Base-by-base conservation (phyloP, 2,329 filamentous ascomycete species). In the Neonectria punicea region DNA sequence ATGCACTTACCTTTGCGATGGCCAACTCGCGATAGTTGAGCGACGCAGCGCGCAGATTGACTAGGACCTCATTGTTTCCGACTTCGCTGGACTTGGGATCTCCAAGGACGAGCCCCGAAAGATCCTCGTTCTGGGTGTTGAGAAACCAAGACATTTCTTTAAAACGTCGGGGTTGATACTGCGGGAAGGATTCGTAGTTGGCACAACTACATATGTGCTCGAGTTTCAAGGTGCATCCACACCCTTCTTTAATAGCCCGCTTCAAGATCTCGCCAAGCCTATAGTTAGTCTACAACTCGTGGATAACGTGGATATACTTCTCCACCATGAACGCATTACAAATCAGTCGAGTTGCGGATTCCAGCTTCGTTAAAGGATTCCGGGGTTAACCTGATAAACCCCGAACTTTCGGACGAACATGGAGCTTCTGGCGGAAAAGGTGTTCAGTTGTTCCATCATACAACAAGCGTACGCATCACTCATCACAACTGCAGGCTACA, bases 51-150 rank as follows among this genome's bases (percentile, higher is more conserved):
- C 82, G 73, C 2, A 86, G 79, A 74, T 88, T 87, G 69, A 91
- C 86, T 5, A 91, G 79, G 5, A 90, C 87, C 53, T 90, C 87
- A 54, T 85, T 43, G 39, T 43, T n/a, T 8, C 39, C n/a, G n/a
- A 43, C 16, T 5, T 43, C n/a, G 7, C 39, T 43, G 7, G 39
- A 43, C 39, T 43, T 43, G 1, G 2, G n/a, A 9, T 18, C 39
- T 43, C 39, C 39, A 43, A 43, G 39, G 39, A 43, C 39, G 39
- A 43, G n/a, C n/a, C 39, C 39, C 8, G 39, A 43, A 10, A 43
- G n/a, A 11, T 43, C 39, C n/a, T 16, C n/a, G 4, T 18, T 20
- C 39, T 43, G 39, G 39, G 39, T 16, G n/a, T 43, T 43, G 39
- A 43, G 39, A 18, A 43, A 8, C 39, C 39, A 43, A 5, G 39